Conservation (phyloP, 139 green algal genomes). For the Volvox africanus region DNA sequence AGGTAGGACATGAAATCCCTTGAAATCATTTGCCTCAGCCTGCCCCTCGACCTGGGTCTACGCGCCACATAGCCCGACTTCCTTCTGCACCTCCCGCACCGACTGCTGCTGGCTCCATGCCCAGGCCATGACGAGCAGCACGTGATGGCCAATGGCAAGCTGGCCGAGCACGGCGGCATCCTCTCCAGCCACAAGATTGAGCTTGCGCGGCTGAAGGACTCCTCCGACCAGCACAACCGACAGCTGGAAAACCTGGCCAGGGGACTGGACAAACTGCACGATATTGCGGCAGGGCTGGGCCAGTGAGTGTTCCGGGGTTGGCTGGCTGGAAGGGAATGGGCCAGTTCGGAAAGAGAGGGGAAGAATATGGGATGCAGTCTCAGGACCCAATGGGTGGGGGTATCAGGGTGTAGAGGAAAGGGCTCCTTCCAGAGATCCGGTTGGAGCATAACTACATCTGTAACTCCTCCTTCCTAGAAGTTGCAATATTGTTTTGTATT, state of each 20-base stretch:
- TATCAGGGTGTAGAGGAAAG: too few species aligned
- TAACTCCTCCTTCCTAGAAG: too few species aligned
- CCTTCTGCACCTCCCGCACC: neutral
- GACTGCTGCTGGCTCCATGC: neutral
- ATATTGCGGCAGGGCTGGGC: neutral
- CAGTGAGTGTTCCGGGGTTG: constrained; percentile 15
- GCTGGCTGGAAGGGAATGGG: neutral
- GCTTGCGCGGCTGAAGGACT: constrained; percentile 3
- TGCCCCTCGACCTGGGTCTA: neutral
- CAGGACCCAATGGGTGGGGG: too few species aligned
- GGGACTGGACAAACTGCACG: constrained; percentile 12
- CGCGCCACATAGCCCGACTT: too few species aligned
- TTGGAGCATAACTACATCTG: too few species aligned
- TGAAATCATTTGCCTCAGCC: too few species aligned
- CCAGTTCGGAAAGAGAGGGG: too few species aligned
- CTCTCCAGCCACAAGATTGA: constrained; percentile 18
- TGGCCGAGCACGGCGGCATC: constrained; percentile 40
- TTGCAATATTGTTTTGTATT: too few species aligned
- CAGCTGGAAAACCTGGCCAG: constrained; percentile 11
- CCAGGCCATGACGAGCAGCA: constrained; percentile 45
- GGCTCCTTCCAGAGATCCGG: too few species aligned
- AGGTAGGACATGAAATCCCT: too few species aligned
- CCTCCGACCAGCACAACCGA: neutral
- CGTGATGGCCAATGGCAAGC: constrained; percentile 25
- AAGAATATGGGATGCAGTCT: too few species aligned